Conservation (phyloP, 768 basidiomycete species). For the Trametes punicea region DNA sequence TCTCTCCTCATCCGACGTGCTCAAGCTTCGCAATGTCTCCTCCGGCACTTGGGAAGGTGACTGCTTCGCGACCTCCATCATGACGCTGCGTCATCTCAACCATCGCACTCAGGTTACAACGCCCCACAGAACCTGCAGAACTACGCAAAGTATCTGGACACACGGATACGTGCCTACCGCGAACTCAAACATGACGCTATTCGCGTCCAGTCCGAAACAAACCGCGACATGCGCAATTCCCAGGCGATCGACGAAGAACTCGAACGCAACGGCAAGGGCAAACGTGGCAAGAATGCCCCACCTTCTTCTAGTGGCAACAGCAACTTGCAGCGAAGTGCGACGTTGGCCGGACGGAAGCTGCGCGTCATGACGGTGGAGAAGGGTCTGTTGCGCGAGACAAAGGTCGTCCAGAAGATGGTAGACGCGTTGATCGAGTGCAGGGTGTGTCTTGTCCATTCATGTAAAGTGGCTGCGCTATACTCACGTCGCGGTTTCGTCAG, state of each 20-base stretch:
- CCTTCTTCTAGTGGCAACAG: constrained; percentile 35
- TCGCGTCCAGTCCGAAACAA: constrained; percentile 88
- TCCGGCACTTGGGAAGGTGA: constrained; percentile 85
- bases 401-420: constrained; percentile 85
- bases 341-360: constrained; percentile 78
- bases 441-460: constrained; percentile 44
- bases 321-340: constrained; percentile 56
- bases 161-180: constrained; percentile 81
- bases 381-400: constrained; percentile 89
- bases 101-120: constrained; percentile 58
- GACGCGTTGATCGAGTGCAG: constrained; percentile 84
- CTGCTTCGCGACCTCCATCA: constrained; percentile 13
- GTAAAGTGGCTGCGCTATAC: background rate
- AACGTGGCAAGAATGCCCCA: constrained; percentile 19
- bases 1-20: constrained; percentile 76
- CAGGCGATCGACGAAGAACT: constrained; percentile 54
- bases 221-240: constrained; percentile 78
- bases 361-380: constrained; percentile 94
- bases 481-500: constrained; percentile 38
- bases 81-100: background rate
- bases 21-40: constrained; percentile 79
- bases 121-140: constrained; percentile 82
- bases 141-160: constrained; percentile 87
- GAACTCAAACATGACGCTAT: constrained; percentile 94
- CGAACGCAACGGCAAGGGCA: constrained; percentile 29